Evolutionary conservation across 345 rosid species (phyloP), one percentile per base, ranked within the genome.

Genomic region (Eucalyptus virginea): DNA sequence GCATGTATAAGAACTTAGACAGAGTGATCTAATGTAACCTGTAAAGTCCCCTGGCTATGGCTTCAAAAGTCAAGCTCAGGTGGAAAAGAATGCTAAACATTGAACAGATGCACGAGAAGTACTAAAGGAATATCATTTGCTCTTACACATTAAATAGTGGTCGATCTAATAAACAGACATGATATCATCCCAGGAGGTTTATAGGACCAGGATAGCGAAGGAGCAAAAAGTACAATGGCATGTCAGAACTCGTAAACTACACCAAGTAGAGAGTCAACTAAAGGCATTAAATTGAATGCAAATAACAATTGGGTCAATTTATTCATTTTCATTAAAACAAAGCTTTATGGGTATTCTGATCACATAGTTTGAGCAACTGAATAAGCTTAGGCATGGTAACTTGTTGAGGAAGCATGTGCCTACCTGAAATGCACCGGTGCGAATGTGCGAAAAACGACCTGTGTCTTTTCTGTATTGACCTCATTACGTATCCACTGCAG

Each of bases 391-490:
- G 83, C 5, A 1, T 77, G 13, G 47, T 40, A 77, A 40, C 85
- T 77, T 21, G 24, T 40, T 17, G 2, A 77, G 85, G 83, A 77
- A 77, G 32, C 26, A 65, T 54, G 86, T 92, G 69, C 62, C 62
- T 91, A 97, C 99, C 99, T 97, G 97, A 98, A 98, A 95, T 97
- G 99, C 85, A 98, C 99, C 0, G 99, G 99, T 15, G 99, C 97
- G 87, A 94, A 95, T 65, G 99, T 94, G 47, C 99, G 99, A 80
- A 97, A 98, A 93, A 94, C 95, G 92, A 95, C 98, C 88, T 93
- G 96, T 10, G 97, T 96, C 95, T 94, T 97, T 93, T 86, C 93
- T 88, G 94, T 50, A 89, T 95, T 91, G 87, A 98, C 97, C 91
- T 95, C 94, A 48, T 91, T 89, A 49, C 90, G 91, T 88, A 98